A percentile compares a stretch with the other conserved stretches of the same genome.
These are phyloP conservation scores for Begonia loranthoides DNA, from an alignment of 306 rosid species.

Conservation along the genomic window DNA sequence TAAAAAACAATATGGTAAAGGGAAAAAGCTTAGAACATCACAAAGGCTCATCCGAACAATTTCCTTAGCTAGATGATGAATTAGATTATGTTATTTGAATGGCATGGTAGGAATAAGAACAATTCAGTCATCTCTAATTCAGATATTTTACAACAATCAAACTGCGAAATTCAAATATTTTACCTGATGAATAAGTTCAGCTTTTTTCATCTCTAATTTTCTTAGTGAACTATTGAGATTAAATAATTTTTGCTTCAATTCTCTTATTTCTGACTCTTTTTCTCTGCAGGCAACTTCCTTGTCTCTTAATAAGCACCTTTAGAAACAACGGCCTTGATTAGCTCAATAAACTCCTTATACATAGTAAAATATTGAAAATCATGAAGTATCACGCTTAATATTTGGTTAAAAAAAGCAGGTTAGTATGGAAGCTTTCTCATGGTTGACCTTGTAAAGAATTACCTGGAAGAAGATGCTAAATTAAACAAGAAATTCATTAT, in stretches of 20 bases:
- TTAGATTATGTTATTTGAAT: too few relatives aligned
- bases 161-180: constrained; percentile 18
- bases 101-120: too few relatives aligned
- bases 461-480: constrained; percentile 86
- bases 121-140: too few relatives aligned
- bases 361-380: too few relatives aligned
- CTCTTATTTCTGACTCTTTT: constrained; percentile 62
- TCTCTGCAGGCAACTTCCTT: constrained; percentile 57
- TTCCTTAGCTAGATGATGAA: too few relatives aligned
- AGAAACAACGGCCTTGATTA: background rate
- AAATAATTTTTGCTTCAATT: constrained; percentile 65
- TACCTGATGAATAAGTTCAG: constrained; percentile 53
- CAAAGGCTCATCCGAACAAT: too few relatives aligned
- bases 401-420: too few relatives aligned
- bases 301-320: constrained; percentile 59
- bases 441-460: constrained; percentile 5
- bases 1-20: too few relatives aligned
- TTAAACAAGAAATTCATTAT: constrained; percentile 82
- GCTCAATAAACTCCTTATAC: background rate
- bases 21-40: too few relatives aligned
- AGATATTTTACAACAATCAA: too few relatives aligned
- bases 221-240: constrained; percentile 37
- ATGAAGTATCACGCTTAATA: too few relatives aligned
- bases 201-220: constrained; percentile 47
- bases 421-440: background rate